Conservation (phyloP, 176 grass and related monocot genomes). For the Phoenix dactylifera region DNA sequence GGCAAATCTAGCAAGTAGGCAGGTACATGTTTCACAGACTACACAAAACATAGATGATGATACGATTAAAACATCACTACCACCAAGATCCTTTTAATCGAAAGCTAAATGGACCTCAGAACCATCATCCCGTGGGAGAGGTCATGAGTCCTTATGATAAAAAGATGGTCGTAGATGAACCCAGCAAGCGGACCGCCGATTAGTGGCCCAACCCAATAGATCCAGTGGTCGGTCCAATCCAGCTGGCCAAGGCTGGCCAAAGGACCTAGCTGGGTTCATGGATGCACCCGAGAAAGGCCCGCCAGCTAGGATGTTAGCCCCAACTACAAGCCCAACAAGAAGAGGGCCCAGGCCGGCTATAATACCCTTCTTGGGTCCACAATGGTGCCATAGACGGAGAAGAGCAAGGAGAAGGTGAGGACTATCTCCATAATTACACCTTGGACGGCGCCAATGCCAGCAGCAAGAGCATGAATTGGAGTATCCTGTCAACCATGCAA, state of each 20-base stretch:
- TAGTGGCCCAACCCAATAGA: conserved; percentile 79
- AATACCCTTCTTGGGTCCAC: conserved; percentile 41
- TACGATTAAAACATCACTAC: no score
- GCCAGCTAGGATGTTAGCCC: conserved; percentile 66
- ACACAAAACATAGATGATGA: no score
- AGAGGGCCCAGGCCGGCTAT: conserved; percentile 31
- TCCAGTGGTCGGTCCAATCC: conserved; percentile 71
- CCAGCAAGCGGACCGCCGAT: conserved; percentile 40
- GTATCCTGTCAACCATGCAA: conserved; percentile 21
- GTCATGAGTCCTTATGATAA: conserved; percentile 32
- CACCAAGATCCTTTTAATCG: no score
- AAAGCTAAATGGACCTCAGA: conserved; percentile 16
- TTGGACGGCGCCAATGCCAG: conserved; percentile 31
- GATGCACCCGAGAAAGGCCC: conserved; percentile 63
- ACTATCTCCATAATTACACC: conserved; percentile 63
- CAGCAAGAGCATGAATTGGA: conserved; percentile 53
- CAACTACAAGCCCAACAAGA: conserved; percentile 53
- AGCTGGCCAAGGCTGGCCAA: conserved; percentile 53
- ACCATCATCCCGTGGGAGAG: conserved; percentile 34
- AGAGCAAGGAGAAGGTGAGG: conserved; percentile 87
- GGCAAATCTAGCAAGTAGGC: no score
- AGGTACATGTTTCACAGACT: no score
- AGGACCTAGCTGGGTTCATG: conserved; percentile 87
- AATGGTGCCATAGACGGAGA: conserved; percentile 63
- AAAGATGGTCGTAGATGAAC: conserved; percentile 50